Evolutionary conservation across 202 grass and related monocot species (phyloP).

Genomic region (Bolboschoenoplectus hybrid): DNA sequence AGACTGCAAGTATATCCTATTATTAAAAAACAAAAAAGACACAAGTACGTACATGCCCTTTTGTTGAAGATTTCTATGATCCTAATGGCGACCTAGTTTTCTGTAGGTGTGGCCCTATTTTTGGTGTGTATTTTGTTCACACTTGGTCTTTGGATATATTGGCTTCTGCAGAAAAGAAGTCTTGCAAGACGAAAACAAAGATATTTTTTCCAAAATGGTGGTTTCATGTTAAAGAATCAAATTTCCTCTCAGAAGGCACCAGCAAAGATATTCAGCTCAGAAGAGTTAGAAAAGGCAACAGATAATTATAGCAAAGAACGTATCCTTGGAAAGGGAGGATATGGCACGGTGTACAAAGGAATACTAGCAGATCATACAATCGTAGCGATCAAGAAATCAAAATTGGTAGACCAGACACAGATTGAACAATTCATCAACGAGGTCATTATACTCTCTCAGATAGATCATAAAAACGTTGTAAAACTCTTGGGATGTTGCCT

Average conservation of each 20-base stretch:
- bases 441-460: constrained; percentile 52
- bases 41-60: neutral
- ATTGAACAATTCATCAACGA: constrained; percentile 61
- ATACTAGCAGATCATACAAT: constrained; percentile 33
- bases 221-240: constrained; percentile 35
- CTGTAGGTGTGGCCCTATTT: constrained; percentile 37
- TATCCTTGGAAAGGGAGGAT: constrained; percentile 46
- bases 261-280: constrained; percentile 45
- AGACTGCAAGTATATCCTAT: neutral
- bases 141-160: constrained; percentile 29
- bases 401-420: constrained; percentile 47
- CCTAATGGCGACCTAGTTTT: neutral
- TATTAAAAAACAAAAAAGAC: neutral
- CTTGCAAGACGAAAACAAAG: constrained; percentile 30
- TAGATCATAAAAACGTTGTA: constrained; percentile 55
- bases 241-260: constrained; percentile 35
- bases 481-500: constrained; percentile 69
- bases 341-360: constrained; percentile 56
- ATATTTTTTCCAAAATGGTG: constrained; percentile 50
- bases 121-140: constrained; percentile 16
- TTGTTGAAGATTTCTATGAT: neutral
- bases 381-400: constrained; percentile 62
- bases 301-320: constrained; percentile 39
- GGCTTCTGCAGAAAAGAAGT: constrained; percentile 32
- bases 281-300: constrained; percentile 45